These are phyloP conservation scores for Rhodotorula sp. DNA, from an alignment of 1,284 basidiomycete genomes.

Conservation along the genomic window DNA sequence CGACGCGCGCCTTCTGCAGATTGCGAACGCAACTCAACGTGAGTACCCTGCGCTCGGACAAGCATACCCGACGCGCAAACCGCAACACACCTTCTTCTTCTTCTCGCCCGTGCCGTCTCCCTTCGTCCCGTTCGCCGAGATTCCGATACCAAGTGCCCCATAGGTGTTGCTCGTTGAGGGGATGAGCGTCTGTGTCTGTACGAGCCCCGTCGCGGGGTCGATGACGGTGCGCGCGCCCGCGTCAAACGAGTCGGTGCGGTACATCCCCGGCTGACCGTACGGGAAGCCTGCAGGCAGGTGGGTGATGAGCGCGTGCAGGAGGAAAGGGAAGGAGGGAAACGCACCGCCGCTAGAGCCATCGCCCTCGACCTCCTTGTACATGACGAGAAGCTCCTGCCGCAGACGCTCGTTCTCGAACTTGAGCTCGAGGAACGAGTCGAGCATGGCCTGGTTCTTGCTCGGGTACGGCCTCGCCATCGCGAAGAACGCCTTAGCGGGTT, in stretches of 20 bases:
- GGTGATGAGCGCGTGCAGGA: not conserved
- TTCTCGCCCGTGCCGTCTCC: conserved; percentile 40
- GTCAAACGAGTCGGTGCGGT: conserved; percentile 27
- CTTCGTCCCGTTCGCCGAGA: conserved; percentile 35
- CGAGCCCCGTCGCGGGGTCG: conserved; percentile 41
- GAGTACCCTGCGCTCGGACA: too few relatives aligned
- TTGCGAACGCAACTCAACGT: conserved; percentile 57
- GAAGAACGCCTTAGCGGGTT: conserved; percentile 61
- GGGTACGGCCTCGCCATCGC: conserved; percentile 74
- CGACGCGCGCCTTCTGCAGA: conserved; percentile 68
- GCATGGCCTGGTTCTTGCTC: conserved; percentile 68
- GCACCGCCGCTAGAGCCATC: conserved; percentile 17
- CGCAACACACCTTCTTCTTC: conserved; percentile 45
- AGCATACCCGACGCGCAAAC: too few relatives aligned
- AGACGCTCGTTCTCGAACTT: conserved; percentile 74
- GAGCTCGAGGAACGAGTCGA: conserved; percentile 74
- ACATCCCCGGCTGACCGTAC: conserved; percentile 18
- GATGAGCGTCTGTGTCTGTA: conserved; percentile 40
- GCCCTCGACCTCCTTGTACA: conserved; percentile 46
- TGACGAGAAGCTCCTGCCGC: conserved; percentile 45
- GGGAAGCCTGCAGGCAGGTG: conserved; percentile 3
- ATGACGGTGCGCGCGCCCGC: conserved; percentile 23
- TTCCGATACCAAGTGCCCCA: conserved; percentile 45
- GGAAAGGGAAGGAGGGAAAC: not conserved
- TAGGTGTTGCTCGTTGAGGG: conserved; percentile 44